Evolutionary conservation across 208 protist species (phyloP).

Genomic region (Leishmania tropica): DNA sequence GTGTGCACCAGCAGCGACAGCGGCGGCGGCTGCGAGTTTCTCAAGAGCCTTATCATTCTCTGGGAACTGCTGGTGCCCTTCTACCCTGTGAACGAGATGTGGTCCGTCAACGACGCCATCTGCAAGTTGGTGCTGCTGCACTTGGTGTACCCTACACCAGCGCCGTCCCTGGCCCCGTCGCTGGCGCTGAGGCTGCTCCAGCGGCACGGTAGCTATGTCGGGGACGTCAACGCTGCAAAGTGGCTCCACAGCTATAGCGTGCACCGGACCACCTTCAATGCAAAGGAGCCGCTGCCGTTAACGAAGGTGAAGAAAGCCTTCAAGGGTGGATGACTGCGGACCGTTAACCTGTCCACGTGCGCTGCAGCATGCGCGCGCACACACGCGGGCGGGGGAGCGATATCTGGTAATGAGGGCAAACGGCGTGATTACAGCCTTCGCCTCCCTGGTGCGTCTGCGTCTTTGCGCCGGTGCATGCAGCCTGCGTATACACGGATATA

Average conservation of each 20-base stretch:
- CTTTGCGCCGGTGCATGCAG: neutral
- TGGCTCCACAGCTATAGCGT: conserved; percentile 63
- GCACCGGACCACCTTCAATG: conserved; percentile 35
- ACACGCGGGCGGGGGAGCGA: neutral
- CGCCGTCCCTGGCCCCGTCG: conserved; percentile 20
- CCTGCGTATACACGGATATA: neutral
- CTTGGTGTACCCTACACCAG: conserved; percentile 32
- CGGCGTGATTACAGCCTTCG: neutral
- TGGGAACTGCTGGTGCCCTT: conserved; percentile 67
- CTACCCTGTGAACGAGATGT: conserved; percentile 82
- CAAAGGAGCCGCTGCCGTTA: conserved; percentile 43
- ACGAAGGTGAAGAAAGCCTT: conserved; percentile 66
- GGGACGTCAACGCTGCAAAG: conserved; percentile 30
- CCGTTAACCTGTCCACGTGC: neutral
- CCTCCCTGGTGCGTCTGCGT: neutral
- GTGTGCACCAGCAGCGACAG: conserved; percentile 13
- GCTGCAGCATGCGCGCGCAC: neutral
- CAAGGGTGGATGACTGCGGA: conserved; percentile 14
- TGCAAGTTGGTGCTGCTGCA: conserved; percentile 65
- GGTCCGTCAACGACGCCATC: conserved; percentile 74
- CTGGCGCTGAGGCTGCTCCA: conserved; percentile 56
- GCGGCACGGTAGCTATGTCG: conserved; percentile 64
- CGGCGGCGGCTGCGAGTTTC: conserved; percentile 50
- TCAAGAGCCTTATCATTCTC: conserved; percentile 52
- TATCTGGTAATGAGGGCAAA: neutral